Conservation (phyloP, 2,329 filamentous ascomycete species). For the Tolypocladium tundrense region DNA sequence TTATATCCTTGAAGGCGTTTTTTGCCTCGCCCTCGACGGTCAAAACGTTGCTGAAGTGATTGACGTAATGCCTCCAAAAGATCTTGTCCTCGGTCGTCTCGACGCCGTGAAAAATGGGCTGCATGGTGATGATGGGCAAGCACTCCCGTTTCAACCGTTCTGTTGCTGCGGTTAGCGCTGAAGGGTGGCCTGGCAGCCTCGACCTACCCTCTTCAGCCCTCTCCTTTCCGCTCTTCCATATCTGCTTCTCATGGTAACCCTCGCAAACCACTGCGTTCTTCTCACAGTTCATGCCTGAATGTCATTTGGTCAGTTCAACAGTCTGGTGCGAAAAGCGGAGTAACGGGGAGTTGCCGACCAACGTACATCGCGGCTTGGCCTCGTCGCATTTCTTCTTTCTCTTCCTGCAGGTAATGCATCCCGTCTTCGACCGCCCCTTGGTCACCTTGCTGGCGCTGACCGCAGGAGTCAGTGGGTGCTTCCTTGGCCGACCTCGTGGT, state of each 20-base stretch:
- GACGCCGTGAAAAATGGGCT: constrained; percentile 66
- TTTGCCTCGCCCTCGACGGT: constrained; percentile 72
- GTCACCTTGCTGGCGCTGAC: constrained; percentile 55
- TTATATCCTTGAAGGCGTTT: constrained; percentile 77
- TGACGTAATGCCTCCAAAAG: constrained; percentile 76
- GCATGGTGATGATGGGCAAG: constrained; percentile 45
- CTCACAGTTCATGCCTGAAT: constrained; percentile 70
- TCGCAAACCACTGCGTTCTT: constrained; percentile 91
- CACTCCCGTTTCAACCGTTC: constrained; percentile 39
- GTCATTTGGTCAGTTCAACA: constrained; percentile 4
- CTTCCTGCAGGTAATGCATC: constrained; percentile 57
- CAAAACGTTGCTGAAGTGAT: constrained; percentile 67
- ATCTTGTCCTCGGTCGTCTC: constrained; percentile 70
- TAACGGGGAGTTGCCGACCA: neutral
- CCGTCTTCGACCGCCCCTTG: constrained; percentile 65
- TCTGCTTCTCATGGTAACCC: constrained; percentile 76
- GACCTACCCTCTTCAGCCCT: constrained; percentile 55
- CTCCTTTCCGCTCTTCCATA: constrained; percentile 81
- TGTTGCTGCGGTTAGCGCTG: constrained; percentile 15
- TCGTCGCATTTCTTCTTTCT: constrained; percentile 67
- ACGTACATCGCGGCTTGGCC: constrained; percentile 52
- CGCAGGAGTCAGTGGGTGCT: constrained; percentile 58
- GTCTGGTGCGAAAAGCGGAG: neutral
- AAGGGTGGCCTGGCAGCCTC: neutral
- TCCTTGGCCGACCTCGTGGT: constrained; percentile 71